Percentiles rank a stretch among this genome's conserved stretches.
Conservation (phyloP, 2,329 filamentous ascomycete species). For the Colletotrichum sp. region DNA sequence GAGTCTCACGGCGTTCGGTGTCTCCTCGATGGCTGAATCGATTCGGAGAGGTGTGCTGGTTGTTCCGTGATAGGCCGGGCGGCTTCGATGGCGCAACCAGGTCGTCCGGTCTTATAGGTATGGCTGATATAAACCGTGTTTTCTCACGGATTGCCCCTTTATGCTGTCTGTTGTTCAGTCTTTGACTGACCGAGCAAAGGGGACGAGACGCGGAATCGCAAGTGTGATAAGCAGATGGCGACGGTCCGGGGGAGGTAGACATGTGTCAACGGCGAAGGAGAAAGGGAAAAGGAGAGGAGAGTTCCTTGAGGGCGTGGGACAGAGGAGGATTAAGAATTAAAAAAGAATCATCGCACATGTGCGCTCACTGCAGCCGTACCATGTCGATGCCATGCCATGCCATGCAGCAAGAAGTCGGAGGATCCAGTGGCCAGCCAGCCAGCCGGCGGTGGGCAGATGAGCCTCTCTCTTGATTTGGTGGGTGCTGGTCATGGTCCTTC, state of each 20-base stretch:
- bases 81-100: neutral
- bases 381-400: slow-evolving; percentile 15
- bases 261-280: slow-evolving; percentile 8
- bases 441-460: neutral
- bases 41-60: neutral
- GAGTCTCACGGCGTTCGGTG: neutral
- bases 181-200: neutral
- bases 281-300: neutral
- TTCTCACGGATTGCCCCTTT: slow-evolving; percentile 1
- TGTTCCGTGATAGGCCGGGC: slow-evolving; percentile 12
- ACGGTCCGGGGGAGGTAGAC: slow-evolving; percentile 11
- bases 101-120: slow-evolving; percentile 10
- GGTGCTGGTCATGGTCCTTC: neutral
- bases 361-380: slow-evolving; percentile 15
- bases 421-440: neutral
- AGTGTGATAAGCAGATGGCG: neutral
- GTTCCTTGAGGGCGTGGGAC: slow-evolving; percentile 6
- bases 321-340: slow-evolving; percentile 10
- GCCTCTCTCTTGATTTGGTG: neutral
- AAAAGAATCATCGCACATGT: slow-evolving; percentile 19
- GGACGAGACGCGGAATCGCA: neutral
- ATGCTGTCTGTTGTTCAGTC: neutral
- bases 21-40: neutral
- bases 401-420: slow-evolving; percentile 12
- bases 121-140: slow-evolving; percentile 2